Evolutionary conservation across 2,329 filamentous ascomycete genomes (phyloP).

Genomic region (Fonsecaea erecta): DNA sequence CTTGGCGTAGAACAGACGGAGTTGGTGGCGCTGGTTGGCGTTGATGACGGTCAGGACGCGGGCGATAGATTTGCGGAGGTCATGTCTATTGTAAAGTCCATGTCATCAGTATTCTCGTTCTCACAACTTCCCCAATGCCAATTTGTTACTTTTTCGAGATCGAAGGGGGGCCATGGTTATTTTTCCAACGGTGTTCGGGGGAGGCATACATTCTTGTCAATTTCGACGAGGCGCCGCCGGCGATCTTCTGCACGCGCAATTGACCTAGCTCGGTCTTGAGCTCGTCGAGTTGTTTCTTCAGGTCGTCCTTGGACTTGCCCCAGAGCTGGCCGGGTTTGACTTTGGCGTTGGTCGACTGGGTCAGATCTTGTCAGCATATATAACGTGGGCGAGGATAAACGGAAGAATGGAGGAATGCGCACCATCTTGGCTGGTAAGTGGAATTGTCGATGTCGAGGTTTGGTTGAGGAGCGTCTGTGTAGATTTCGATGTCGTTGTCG

Average conservation of each 20-base stretch:
- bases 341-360: constrained; percentile 65
- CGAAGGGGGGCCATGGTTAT: constrained; percentile 36
- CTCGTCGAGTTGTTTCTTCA: constrained; percentile 92
- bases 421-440: constrained; percentile 35
- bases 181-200: not conserved
- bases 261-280: constrained; percentile 95
- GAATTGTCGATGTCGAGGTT: constrained; percentile 30
- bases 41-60: constrained; percentile 99
- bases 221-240: constrained; percentile 85
- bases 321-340: constrained; percentile 97
- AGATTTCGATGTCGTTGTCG: constrained; percentile 25
- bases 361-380: constrained; percentile 8
- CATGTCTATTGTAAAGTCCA: constrained; percentile 71
- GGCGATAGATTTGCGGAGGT: constrained; percentile 99
- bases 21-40: constrained; percentile 97
- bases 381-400: not conserved
- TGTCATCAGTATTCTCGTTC: not conserved
- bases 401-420: constrained; percentile 2
- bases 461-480: constrained; percentile 15
- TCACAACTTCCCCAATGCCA: not conserved
- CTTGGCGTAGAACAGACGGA: constrained; percentile 99
- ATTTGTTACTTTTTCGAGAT: not conserved
- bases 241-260: constrained; percentile 98
- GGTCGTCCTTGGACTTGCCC: constrained; percentile 99
- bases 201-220: constrained; percentile 90